Percentiles rank a stretch among this genome's conserved stretches.
These are phyloP conservation scores for Handroanthus guayacan DNA, from an alignment of 257 asterid species.

Conservation along the genomic window DNA sequence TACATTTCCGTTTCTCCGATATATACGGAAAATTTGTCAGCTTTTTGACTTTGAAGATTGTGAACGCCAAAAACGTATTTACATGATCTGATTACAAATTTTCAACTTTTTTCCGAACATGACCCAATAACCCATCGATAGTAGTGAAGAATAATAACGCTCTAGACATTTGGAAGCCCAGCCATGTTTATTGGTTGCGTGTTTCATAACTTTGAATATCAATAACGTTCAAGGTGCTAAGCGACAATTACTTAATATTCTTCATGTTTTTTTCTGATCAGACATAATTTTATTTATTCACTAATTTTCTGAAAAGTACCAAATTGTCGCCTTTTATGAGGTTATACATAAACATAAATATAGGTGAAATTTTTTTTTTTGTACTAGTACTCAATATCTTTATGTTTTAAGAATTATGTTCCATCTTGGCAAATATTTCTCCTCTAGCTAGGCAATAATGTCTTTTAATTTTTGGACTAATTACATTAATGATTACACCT, in stretches of 20 bases:
- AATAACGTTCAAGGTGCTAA: not conserved
- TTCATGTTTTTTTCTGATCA: not conserved
- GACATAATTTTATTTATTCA: not conserved
- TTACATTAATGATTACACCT: too few species aligned
- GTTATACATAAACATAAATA: not conserved
- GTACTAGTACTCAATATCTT: too few species aligned
- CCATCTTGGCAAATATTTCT: too few species aligned
- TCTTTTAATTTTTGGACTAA: too few species aligned
- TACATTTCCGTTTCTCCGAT: not conserved
- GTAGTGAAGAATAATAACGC: not conserved
- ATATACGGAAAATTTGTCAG: not conserved
- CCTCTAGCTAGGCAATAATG: too few species aligned
- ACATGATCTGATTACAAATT: not conserved
- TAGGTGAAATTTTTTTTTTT: not conserved
- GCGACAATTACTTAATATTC: not conserved
- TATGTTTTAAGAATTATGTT: too few species aligned
- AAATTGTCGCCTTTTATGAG: not conserved
- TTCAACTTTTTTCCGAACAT: not conserved
- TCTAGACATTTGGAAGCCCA: not conserved
- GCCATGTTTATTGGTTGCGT: not conserved
- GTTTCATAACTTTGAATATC: not conserved
- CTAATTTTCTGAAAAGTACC: not conserved
- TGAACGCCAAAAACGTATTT: not conserved
- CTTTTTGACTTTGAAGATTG: constrained; percentile 11
- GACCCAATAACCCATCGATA: not conserved